These are phyloP conservation scores for Wickerhamomyces alni DNA, from an alignment of 805 yeast species.

Conservation along the genomic window DNA sequence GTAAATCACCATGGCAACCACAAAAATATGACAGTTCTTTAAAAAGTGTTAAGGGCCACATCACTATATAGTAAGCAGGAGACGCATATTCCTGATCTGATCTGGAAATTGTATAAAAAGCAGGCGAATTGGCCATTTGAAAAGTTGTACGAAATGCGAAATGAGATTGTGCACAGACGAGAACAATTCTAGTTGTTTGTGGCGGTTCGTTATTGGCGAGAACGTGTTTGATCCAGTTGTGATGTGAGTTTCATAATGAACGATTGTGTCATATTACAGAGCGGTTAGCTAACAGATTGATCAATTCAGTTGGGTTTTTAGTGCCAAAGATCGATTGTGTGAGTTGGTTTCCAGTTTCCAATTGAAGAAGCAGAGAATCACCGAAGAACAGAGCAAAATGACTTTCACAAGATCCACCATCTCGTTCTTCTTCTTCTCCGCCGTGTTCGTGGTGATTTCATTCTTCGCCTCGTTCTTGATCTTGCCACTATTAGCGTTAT, in stretches of 20 bases:
- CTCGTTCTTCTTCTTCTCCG: slow-evolving; percentile 13
- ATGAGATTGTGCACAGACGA: too few relatives aligned
- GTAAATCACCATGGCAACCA: too few relatives aligned
- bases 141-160: neutral
- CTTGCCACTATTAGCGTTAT: slow-evolving; percentile 16
- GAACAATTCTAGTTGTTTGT: neutral
- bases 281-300: neutral
- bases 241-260: slow-evolving; percentile 8
- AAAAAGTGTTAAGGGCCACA: too few relatives aligned
- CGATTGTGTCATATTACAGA: too few relatives aligned
- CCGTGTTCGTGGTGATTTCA: slow-evolving; percentile 5
- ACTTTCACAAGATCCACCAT: slow-evolving; percentile 12
- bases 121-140: neutral
- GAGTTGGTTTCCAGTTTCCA: too few relatives aligned
- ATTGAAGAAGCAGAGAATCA: too few relatives aligned
- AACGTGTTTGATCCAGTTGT: slow-evolving; percentile 9
- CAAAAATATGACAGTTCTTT: too few relatives aligned
- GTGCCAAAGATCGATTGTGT: neutral
- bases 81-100: too few relatives aligned
- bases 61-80: too few relatives aligned
- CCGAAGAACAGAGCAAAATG: slow-evolving; percentile 2
- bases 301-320: slow-evolving; percentile 3
- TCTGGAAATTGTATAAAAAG: too few relatives aligned
- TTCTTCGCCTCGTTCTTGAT: slow-evolving; percentile 14
- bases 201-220: slow-evolving; percentile 5